These are phyloP conservation scores for Rauvolfia tetraphylla DNA, from an alignment of 257 asterid genomes.

Conservation along the genomic window DNA sequence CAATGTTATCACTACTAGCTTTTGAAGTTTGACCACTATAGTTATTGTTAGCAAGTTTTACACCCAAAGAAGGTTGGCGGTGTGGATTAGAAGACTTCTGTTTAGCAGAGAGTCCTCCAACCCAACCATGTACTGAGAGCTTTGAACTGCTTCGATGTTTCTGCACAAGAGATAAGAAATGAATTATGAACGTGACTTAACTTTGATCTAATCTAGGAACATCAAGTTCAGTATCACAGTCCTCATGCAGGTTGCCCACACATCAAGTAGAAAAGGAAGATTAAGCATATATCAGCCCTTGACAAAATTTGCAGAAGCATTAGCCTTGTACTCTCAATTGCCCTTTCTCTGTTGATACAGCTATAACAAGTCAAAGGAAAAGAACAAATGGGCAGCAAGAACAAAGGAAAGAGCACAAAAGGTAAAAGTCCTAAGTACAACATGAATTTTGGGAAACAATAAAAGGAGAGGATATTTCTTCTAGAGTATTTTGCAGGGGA, in stretches of 20 bases:
- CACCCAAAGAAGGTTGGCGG: conserved; percentile 27
- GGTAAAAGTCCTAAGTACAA: background rate
- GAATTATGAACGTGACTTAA: background rate
- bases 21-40: conserved; percentile 30
- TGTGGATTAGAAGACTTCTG: conserved; percentile 38
- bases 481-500: background rate
- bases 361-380: background rate
- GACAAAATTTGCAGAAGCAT: background rate
- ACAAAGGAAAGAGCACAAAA: background rate
- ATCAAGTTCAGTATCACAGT: background rate
- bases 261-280: too few species aligned
- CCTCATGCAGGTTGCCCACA: background rate
- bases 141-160: conserved; percentile 81
- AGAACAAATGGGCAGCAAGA: background rate
- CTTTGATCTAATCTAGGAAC: background rate
- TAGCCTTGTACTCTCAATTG: background rate
- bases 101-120: conserved; percentile 54
- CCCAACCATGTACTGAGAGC: conserved; percentile 62
- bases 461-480: background rate
- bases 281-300: background rate
- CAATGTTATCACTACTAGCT: conserved; percentile 31
- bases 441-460: background rate
- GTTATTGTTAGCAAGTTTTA: conserved; percentile 29
- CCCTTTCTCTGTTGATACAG: background rate
- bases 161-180: conserved; percentile 34